Percentiles rank a stretch among this genome's conserved stretches.
Conservation (phyloP, 2,329 filamentous ascomycete genomes). For the Trichophyton equinum region DNA sequence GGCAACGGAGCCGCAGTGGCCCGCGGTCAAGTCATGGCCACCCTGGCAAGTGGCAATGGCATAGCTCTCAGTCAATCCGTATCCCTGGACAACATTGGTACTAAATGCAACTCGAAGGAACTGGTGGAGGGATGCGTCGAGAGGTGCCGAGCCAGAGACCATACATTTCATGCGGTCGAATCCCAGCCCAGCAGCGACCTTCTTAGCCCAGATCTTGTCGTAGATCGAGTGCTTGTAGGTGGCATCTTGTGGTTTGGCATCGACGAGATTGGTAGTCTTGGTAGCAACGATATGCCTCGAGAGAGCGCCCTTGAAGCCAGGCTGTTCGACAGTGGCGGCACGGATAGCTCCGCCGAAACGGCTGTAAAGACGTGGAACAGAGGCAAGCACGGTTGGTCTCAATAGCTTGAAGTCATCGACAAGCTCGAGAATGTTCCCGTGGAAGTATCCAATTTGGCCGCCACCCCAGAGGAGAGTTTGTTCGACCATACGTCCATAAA, state of each 20-base stretch:
- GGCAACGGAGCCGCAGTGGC: slow-evolving; percentile 67
- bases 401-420: slow-evolving; percentile 86
- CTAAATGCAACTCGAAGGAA: slow-evolving; percentile 78
- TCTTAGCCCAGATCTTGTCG: slow-evolving; percentile 73
- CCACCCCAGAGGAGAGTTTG: slow-evolving; percentile 61
- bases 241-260: slow-evolving; percentile 55
- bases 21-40: slow-evolving; percentile 56
- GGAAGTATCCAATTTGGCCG: slow-evolving; percentile 76
- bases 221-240: slow-evolving; percentile 43
- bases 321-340: slow-evolving; percentile 61
- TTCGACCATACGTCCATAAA: slow-evolving; percentile 77
- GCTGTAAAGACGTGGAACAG: slow-evolving; percentile 85
- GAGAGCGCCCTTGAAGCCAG: slow-evolving; percentile 67
- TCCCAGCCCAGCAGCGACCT: slow-evolving; percentile 72
- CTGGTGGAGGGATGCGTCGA: slow-evolving; percentile 76
- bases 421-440: slow-evolving; percentile 73
- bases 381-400: slow-evolving; percentile 69
- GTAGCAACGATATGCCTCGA: slow-evolving; percentile 66
- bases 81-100: slow-evolving; percentile 72
- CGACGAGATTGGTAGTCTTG: slow-evolving; percentile 67
- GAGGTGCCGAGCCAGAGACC: slow-evolving; percentile 78
- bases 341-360: slow-evolving; percentile 76
- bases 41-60: slow-evolving; percentile 61
- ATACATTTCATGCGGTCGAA: slow-evolving; percentile 60
- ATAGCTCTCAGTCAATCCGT: slow-evolving; percentile 88